Percentiles rank a stretch among this genome's conserved stretches.
These are phyloP conservation scores for Plenodomus tracheiphilus DNA, from an alignment of 2,329 filamentous ascomycete genomes.

Conservation along the genomic window DNA sequence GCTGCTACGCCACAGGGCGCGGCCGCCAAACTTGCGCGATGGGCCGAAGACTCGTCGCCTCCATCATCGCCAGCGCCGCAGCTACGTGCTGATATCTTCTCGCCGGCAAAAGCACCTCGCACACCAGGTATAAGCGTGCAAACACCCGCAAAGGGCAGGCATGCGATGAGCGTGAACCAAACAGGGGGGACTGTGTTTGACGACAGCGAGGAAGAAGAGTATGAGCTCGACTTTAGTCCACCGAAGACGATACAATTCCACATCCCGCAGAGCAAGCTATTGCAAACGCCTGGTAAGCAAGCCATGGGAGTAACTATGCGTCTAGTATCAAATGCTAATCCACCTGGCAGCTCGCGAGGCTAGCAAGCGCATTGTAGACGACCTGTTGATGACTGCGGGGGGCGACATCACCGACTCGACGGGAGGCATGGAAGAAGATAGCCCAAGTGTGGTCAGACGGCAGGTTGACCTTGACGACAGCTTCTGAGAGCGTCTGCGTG, in stretches of 20 bases:
- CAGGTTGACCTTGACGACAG: constrained; percentile 53
- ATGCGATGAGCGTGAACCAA: constrained; percentile 55
- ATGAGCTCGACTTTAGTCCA: constrained; percentile 68
- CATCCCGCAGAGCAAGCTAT: constrained; percentile 72
- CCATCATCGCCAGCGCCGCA: constrained; percentile 70
- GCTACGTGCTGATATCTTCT: constrained; percentile 84
- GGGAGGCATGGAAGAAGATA: constrained; percentile 48
- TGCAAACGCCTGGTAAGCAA: constrained; percentile 77
- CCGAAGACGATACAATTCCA: constrained; percentile 93
- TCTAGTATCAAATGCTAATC: constrained; percentile 8
- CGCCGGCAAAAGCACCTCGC: constrained; percentile 65
- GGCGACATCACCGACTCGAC: constrained; percentile 56
- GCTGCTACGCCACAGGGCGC: constrained; percentile 28
- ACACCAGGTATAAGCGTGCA: constrained; percentile 84
- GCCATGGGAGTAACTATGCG: no score
- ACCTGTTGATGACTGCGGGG: constrained; percentile 76
- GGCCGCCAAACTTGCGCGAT: constrained; percentile 25
- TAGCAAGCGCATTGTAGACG: constrained; percentile 78
- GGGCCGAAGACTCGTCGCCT: constrained; percentile 52
- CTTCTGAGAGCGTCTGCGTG: constrained; percentile 37
- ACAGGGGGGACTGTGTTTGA: constrained; percentile 61
- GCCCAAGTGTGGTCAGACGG: constrained; percentile 52
- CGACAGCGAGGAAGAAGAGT: constrained; percentile 70
- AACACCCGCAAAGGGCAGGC: constrained; percentile 62
- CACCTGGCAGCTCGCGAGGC: constrained; percentile 68